These are phyloP conservation scores for Nothophaeocryptopus gaeumannii DNA, from an alignment of 2,329 filamentous ascomycete species.

Conservation along the genomic window DNA sequence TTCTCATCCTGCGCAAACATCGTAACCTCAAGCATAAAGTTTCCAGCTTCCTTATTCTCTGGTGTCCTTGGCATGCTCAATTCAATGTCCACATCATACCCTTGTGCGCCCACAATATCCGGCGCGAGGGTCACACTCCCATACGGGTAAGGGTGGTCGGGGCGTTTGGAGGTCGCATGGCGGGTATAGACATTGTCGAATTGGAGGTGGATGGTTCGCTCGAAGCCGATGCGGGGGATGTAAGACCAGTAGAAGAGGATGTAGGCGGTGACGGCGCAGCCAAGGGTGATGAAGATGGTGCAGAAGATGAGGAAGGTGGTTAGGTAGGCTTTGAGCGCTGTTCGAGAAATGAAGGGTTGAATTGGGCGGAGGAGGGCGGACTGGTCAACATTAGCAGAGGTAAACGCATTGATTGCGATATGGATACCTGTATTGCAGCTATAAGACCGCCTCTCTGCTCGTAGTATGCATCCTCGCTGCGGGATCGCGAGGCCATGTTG, in stretches of 20 bases:
- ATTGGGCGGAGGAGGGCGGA: conserved; percentile 51
- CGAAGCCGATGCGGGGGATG: conserved; percentile 63
- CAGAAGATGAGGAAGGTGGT: conserved; percentile 55
- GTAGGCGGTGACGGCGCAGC: conserved; percentile 60
- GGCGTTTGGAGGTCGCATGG: conserved; percentile 6
- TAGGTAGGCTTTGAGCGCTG: conserved; percentile 63
- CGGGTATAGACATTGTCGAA: conserved; percentile 51
- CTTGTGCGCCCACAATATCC: conserved; percentile 66
- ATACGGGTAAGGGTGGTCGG: conserved; percentile 42
- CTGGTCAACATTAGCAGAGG: conserved; percentile 1
- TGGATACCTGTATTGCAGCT: conserved; percentile 3
- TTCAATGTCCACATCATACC: conserved; percentile 78
- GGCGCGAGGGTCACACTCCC: conserved; percentile 50
- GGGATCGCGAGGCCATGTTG: conserved; percentile 6
- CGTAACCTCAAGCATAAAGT: conserved; percentile 88
- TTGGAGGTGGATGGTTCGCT: conserved; percentile 63
- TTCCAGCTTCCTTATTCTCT: conserved; percentile 72
- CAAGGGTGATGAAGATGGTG: conserved; percentile 55
- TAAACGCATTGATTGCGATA: neutral
- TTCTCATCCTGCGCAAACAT: conserved; percentile 50
- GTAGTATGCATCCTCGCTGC: conserved; percentile 9
- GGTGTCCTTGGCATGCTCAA: conserved; percentile 76
- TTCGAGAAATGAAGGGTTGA: conserved; percentile 56
- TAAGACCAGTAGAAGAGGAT: conserved; percentile 66
- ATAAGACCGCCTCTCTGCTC: conserved; percentile 5